Evolutionary conservation across 306 rosid genomes (phyloP).

Genomic region (Oxytropis ochrocephala): DNA sequence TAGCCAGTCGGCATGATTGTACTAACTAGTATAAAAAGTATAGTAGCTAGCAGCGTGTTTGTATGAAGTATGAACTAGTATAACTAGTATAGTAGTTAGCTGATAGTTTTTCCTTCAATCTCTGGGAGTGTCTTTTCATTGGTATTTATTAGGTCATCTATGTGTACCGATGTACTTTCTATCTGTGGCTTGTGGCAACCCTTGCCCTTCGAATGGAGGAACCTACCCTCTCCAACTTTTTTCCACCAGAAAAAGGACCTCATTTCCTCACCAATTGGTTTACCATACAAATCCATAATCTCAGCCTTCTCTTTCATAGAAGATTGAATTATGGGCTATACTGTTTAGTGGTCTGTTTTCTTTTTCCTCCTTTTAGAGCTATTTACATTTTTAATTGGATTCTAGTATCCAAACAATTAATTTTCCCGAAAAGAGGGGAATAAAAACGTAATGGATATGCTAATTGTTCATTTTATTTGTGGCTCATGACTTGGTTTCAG

Average conservation of each 20-base stretch:
- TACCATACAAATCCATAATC: neutral
- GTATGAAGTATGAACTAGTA: too few species aligned
- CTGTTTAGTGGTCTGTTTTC: neutral
- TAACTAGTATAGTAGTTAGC: neutral
- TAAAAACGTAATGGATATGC: neutral
- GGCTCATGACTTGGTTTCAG: constrained; percentile 41
- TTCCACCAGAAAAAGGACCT: neutral
- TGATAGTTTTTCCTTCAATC: neutral
- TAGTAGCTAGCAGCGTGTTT: too few species aligned
- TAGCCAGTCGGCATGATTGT: too few species aligned
- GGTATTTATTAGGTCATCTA: neutral
- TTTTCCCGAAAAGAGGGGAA: neutral
- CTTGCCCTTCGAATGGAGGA: neutral
- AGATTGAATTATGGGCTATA: neutral
- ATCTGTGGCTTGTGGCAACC: neutral
- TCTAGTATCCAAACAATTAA: neutral
- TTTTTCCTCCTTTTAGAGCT: constrained; percentile 1
- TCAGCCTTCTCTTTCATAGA: constrained; percentile 3
- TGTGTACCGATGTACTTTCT: neutral
- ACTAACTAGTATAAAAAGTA: too few species aligned
- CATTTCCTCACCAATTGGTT: neutral
- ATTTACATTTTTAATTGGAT: neutral
- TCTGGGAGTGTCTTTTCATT: neutral
- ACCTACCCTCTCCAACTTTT: neutral
- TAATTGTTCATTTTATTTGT: constrained; percentile 2